Evolutionary conservation across 192 early-diverging fungal species (phyloP), one percentile per base, ranked within the genome.

Genomic region (Pilaira anomala): DNA sequence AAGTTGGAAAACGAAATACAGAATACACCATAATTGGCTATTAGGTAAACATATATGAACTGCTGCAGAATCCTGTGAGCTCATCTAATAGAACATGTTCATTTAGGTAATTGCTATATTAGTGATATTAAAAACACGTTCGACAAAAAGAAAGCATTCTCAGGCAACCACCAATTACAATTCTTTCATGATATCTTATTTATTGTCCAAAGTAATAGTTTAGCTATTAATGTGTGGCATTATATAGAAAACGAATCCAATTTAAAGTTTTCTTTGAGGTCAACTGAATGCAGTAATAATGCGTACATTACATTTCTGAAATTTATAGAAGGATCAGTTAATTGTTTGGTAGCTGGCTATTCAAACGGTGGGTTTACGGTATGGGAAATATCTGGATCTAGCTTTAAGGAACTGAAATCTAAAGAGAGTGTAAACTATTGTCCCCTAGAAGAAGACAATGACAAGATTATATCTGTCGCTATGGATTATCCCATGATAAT

Each of bases 11-110:
- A 55, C 51, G 24, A 72, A 78, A 57, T 82, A 82, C 46, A 54
- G 69, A 19, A 59, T 82, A 2, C 72, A 72, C 28, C 80, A 82
- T 29, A 82, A 78, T 41, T 82, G 80, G 80, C 52, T 69, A 54
- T 65, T 76, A 48, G 80, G 80, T 68, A 81, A 71, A 40, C 1
- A 30, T 39, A 29, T 48, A 12, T 21, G 12, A 7, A 22, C 21
- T 8, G 2, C 9, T 39, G 12, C 11, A 0, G 36, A n/a, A 18
- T 30, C 4, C 46, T 3, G 3, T 18, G 22, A 14, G 13, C 3
- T 8, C 44, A 26, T 40, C n/a, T n/a, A n/a, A n/a, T n/a, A n/a
- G n/a, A n/a, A n/a, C n/a, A n/a, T n/a, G n/a, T n/a, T n/a, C 11
- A 52, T 33, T 25, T 41, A 65, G 56, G 57, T 8, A 62, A 61